A percentile compares a stretch with the other conserved stretches of the same genome.
Conservation (phyloP, 495 filamentous ascomycete species). For the Thozetella sp. region DNA sequence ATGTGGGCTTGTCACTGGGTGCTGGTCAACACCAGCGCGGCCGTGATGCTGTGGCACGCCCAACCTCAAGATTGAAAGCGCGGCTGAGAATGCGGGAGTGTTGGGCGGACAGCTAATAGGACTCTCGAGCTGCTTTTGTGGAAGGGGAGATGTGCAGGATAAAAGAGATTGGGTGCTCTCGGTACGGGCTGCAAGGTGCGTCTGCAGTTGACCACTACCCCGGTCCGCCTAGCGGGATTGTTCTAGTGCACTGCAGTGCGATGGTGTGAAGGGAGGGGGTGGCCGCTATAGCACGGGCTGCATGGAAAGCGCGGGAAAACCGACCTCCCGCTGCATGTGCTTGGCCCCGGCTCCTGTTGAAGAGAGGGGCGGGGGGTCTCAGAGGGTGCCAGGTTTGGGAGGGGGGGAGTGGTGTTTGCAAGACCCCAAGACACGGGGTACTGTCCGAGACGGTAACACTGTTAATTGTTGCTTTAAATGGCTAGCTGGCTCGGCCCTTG, state of each 20-base stretch:
- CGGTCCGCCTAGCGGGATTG: background rate
- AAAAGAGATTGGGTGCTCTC: background rate
- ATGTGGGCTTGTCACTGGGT: background rate
- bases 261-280: background rate
- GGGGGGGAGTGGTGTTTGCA: too few relatives aligned
- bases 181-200: conserved; percentile 1
- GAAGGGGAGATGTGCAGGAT: background rate
- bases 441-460: too few relatives aligned
- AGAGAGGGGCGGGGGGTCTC: background rate
- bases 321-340: background rate
- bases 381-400: background rate
- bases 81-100: conserved; percentile 12
- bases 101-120: background rate
- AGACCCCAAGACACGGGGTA: too few relatives aligned
- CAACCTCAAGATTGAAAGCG: conserved; percentile 14
- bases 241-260: background rate
- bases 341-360: background rate
- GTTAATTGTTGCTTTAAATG: too few relatives aligned
- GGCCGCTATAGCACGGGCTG: background rate
- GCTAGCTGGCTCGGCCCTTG: too few relatives aligned
- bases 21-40: background rate
- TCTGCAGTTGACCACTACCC: conserved; percentile 2
- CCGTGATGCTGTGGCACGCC: background rate
- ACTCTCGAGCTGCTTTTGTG: background rate
- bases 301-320: background rate